These are phyloP conservation scores for Naegleria fowleri DNA, from an alignment of 208 protist species.

Conservation along the genomic window DNA sequence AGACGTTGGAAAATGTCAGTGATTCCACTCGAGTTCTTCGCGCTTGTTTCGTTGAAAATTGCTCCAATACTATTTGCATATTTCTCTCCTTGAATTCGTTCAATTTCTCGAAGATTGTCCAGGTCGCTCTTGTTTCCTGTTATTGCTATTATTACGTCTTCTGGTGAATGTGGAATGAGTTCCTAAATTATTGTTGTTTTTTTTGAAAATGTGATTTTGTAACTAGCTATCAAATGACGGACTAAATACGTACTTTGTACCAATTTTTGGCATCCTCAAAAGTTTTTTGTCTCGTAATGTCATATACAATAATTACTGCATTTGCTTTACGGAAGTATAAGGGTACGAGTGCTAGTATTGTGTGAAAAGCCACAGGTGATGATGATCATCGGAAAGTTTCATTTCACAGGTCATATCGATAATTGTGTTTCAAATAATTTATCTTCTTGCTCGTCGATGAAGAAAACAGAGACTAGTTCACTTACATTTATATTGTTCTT, in stretches of 20 bases:
- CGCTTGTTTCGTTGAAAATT: background rate
- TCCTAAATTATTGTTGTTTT: no score
- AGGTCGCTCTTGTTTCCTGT: background rate
- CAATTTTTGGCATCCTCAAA: constrained; percentile 13
- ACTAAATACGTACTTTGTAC: background rate
- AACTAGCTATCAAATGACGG: no score
- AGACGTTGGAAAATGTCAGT: background rate
- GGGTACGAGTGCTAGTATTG: constrained; percentile 37
- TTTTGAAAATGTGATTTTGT: no score
- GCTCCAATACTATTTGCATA: background rate
- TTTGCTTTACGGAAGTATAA: constrained; percentile 51
- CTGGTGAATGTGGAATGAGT: background rate
- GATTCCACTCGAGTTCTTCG: background rate
- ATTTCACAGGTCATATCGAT: no score
- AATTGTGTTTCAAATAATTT: no score
- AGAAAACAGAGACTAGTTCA: background rate
- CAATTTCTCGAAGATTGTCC: background rate
- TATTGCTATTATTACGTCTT: background rate
- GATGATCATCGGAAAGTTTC: no score
- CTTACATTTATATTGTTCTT: background rate
- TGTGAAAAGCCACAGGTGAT: background rate
- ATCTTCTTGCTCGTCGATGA: background rate
- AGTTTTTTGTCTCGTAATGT: constrained; percentile 39
- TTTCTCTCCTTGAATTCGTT: background rate
- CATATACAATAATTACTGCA: constrained; percentile 49